Base-by-base conservation (phyloP, 352 stramenopile species). In the Pythium coloratum region DNA sequence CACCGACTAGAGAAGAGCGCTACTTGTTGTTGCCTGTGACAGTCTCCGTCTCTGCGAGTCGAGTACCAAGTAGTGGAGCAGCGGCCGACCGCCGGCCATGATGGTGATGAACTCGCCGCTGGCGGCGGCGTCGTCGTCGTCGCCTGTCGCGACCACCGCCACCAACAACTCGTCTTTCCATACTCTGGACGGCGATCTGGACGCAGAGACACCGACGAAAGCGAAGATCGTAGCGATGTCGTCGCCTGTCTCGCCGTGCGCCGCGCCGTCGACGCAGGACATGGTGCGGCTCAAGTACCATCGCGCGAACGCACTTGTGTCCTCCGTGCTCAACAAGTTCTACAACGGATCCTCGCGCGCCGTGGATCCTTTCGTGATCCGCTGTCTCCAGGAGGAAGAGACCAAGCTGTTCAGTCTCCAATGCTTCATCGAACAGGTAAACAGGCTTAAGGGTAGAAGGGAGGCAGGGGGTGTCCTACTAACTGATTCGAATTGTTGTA, bases 351-450 rank as follows among this genome's bases (percentile, higher is more conserved):
- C 81, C 24, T 66, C 70, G 26, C 77, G 82, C 26, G 80, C 82
- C 2, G 80, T 93, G n/a, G 84, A 91, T 50, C 68, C 78, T 24
- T 85, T 86, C 44, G 84, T 93, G 63, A 77, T 87, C 47, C 74
- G 78, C 16, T 62, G 69, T 16, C 66, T 93, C 0, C 67, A 88
- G 47, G 67, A 82, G 33, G 69, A 88, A 40, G 84, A 93, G 64
- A 63, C 76, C 32, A 65, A 70, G 5, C 69, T 91, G 51, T 73
- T 90, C 58, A 86, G 82, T 55, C 82, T 93, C 49, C 82, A 90
- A 73, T 91, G 81, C 72, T 90, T 80, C 61, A 40, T 93, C 9
- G 76, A 93, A 64, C 80, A 93, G 70, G 82, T 88, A 50, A n/a
- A 34, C 16, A 6, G 20, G 33, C 7, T 2, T 20, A 24, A 24